A percentile compares a stretch with the other conserved stretches of the same genome.
These are phyloP conservation scores for Paraglomus brasilianum DNA, from an alignment of 192 early-diverging fungal genomes.

Conservation along the genomic window DNA sequence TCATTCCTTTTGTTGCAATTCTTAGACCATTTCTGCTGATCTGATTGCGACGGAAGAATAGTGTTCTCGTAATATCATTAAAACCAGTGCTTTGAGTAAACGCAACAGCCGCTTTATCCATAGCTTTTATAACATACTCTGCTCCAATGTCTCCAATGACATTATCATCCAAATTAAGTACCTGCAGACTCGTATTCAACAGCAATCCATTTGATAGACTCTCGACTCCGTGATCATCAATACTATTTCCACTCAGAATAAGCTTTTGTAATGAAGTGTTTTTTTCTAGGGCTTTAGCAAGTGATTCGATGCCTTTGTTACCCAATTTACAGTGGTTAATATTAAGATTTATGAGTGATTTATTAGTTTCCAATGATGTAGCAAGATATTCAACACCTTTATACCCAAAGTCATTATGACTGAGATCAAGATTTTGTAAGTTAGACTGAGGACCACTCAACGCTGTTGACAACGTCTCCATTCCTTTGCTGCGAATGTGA, in stretches of 20 bases:
- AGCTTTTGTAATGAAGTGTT: slow-evolving; percentile 13
- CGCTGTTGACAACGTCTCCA: slow-evolving; percentile 14
- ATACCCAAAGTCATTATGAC: slow-evolving; percentile 27
- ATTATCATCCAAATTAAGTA: slow-evolving; percentile 22
- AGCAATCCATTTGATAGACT: slow-evolving; percentile 2
- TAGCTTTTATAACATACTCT: slow-evolving; percentile 3
- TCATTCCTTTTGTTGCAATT: not conserved
- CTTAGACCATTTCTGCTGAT: not conserved
- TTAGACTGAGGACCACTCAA: not conserved
- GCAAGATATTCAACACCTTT: slow-evolving; percentile 28
- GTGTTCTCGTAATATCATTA: not conserved
- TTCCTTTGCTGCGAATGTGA: slow-evolving; percentile 19
- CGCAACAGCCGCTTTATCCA: slow-evolving; percentile 10
- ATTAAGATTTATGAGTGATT: not conserved
- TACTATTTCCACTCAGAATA: slow-evolving; percentile 8
- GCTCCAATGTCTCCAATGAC: slow-evolving; percentile 11
- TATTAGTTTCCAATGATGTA: slow-evolving; percentile 21
- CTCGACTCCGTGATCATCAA: not conserved
- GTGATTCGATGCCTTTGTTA: slow-evolving; percentile 1
- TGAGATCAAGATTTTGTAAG: slow-evolving; percentile 16
- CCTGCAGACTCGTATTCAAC: not conserved
- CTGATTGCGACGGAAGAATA: not conserved
- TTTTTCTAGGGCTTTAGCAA: not conserved
- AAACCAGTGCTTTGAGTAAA: not conserved
- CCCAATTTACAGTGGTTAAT: slow-evolving; percentile 18